phyloP scores from a whole-genome alignment of 2,329 filamentous ascomycete species.

The Alternaria sp. region DNA sequence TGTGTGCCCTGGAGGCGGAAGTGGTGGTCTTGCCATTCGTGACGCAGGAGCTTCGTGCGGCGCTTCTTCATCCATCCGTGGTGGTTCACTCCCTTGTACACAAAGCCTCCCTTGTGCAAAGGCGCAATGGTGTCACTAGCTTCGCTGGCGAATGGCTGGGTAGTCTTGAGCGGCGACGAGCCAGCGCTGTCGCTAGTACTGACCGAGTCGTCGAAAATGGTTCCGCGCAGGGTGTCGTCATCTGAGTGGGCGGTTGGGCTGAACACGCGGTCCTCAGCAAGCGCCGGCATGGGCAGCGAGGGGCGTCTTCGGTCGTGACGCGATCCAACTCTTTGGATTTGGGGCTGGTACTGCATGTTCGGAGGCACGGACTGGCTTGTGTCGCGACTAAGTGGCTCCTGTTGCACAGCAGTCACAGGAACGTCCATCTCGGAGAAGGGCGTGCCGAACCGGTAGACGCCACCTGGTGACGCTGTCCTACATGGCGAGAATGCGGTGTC shows the following conservation, averaged over 20 bases:
- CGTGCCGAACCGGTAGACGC: constrained; percentile 79
- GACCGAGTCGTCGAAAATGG: constrained; percentile 36
- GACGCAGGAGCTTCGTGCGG: constrained; percentile 83
- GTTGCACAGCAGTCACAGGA: constrained; percentile 74
- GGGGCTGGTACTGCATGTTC: constrained; percentile 79
- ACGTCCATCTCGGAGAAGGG: constrained; percentile 92
- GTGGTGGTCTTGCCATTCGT: constrained; percentile 93
- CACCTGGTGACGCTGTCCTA: constrained; percentile 61
- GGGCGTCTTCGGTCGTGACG: constrained; percentile 63
- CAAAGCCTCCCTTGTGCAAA: constrained; percentile 46
- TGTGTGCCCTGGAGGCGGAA: constrained; percentile 74
- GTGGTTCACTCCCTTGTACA: constrained; percentile 66
- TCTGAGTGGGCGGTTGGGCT: constrained; percentile 47
- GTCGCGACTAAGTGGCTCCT: constrained; percentile 77
- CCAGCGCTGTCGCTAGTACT: constrained; percentile 29
- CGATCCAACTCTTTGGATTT: constrained; percentile 55
- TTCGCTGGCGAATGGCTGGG: constrained; percentile 28
- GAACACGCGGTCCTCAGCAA: constrained; percentile 68
- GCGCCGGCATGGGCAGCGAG: constrained; percentile 72
- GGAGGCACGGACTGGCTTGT: constrained; percentile 90
- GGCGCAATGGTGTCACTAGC: constrained; percentile 32
- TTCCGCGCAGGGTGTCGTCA: constrained; percentile 42
- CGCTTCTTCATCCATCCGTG: constrained; percentile 94
- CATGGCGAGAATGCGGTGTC: constrained; percentile 55
- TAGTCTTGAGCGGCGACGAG: constrained; percentile 42